Base-by-base conservation (phyloP, 495 filamentous ascomycete species). In the Terfezia boudieri region DNA sequence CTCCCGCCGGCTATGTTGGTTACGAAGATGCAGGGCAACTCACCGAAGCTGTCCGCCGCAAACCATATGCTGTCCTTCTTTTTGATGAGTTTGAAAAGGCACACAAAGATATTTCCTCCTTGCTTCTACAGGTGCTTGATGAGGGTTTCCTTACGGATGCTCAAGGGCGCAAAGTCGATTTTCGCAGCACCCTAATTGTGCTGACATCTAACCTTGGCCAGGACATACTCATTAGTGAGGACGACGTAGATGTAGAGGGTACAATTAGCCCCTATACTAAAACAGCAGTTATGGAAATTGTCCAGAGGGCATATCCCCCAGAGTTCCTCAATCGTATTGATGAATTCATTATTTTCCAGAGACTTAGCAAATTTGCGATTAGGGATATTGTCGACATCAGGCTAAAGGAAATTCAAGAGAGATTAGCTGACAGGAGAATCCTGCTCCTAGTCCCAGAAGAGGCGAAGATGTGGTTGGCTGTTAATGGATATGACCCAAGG, bases 41-140 rank as follows among this genome's bases (percentile, higher is more conserved):
- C 8, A 96, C 90, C 1, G 90, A 98, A 66, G 90, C 90, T 17
- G 86, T 98, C 2, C 75, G 90, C 50, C 77, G 90, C 52, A 98
- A 96, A 65, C 90, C 90, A 1, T 96, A 98, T 61, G 90, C 90
- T 1, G 84, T 98, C 6, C 71, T 98, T 0, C 72, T 98, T 2
- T 93, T 98, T 58, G 90, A 98, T 68, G 90, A 96, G 61, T 98
- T 94, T 63, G 89, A 96, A 66, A 95, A 98, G 64, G 89, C 89
- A 2, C 89, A 96, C 64, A 80, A 84, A 22, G 90, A 98, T 64
- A 95, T 96, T 57, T 90, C 86, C 2, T 80, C 88, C 0, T 70
- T 98, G n/a, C 76, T 98, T 5, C 76, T 98, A 1, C 90, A 96
- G 60, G 90, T 96, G 1, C 76, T 98, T 0, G 90, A 98, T 68